Base-by-base conservation (phyloP, 345 rosid species). In the Litchi chinensis region DNA sequence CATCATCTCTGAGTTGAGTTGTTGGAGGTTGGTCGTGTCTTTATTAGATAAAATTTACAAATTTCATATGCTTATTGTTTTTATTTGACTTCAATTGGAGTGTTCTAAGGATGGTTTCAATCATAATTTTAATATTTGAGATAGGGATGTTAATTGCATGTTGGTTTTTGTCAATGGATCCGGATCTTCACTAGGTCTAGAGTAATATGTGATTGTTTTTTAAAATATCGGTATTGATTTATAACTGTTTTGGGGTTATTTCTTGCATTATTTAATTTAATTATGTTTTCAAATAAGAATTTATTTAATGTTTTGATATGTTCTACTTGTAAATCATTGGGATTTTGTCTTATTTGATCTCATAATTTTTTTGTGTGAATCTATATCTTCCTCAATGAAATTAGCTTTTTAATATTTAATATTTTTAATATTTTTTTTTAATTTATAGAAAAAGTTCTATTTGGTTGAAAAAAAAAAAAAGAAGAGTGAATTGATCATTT, bases 1-100 rank as follows among this genome's bases (percentile, higher is more conserved):
- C 2, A 97, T 86, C 26, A 95, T 56, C 65, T 93, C 99, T 24
- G 97, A 95, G 91, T 95, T 95, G 67, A 95, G 91, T 41, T 79
- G 59, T 4, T 77, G 87, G 39, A 80, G 81, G 2, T 94, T 92
- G 6, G 90, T 87, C 0, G 81, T 74, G 78, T 92, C 93, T 32
- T 32, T 69, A 64, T 57, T 9, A 3, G 13, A 40, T 48, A 22
- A 62, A 39, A 19, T 60, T 32, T 75, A 19, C 37, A 54, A 60
- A 73, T 60, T 22, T 5, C 28, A 0, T 32, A 10, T 65, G 37
- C 22, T 75, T 54, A 64, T 52, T 63, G 9, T 68, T 6, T 12
- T 12, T 52, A 68, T 39, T 60, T 84, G 70, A 43, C 39, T 28
- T 71, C 57, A 73, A 74, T 80, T 67, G 37, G 60, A 21, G 28